Evolutionary conservation across 2,329 filamentous ascomycete genomes (phyloP).

Genomic region (Colletotrichum echinochloae): DNA sequence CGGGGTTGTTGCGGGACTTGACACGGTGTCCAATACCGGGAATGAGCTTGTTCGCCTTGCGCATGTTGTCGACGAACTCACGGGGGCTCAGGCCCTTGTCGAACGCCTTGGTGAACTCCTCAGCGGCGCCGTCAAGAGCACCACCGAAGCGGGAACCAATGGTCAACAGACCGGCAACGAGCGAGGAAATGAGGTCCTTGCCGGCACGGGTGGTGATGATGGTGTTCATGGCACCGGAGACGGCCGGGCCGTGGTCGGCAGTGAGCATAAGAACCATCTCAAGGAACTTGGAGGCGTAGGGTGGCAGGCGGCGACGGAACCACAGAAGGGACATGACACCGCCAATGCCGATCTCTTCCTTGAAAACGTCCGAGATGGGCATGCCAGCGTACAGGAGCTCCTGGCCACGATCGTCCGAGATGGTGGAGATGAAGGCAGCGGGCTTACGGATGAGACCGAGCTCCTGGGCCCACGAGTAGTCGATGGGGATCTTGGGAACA

Average conservation of each 20-base stretch:
- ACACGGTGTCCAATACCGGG: slow-evolving; percentile 99
- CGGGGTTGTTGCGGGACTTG: slow-evolving; percentile 99
- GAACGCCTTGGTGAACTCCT: slow-evolving; percentile 98
- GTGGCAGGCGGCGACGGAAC: slow-evolving; percentile 97
- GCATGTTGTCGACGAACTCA: slow-evolving; percentile 99
- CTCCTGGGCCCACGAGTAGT: slow-evolving; percentile 99
- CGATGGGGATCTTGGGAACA: slow-evolving; percentile 98
- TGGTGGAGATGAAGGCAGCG: slow-evolving; percentile 99
- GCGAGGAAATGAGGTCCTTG: slow-evolving; percentile 96
- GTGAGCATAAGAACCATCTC: slow-evolving; percentile 99
- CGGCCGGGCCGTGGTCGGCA: slow-evolving; percentile 97
- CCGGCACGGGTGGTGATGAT: slow-evolving; percentile 99
- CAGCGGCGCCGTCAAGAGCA: slow-evolving; percentile 95
- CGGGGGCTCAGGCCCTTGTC: slow-evolving; percentile 98
- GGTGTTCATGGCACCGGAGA: slow-evolving; percentile 99
- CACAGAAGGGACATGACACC: slow-evolving; percentile 99
- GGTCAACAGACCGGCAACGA: slow-evolving; percentile 96
- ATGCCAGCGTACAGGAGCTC: slow-evolving; percentile 98
- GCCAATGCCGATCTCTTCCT: slow-evolving; percentile 97
- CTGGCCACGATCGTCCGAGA: slow-evolving; percentile 99
- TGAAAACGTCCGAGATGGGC: slow-evolving; percentile 99
- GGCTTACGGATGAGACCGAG: slow-evolving; percentile 99
- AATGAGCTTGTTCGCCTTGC: slow-evolving; percentile 99
- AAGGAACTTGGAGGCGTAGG: slow-evolving; percentile 98
- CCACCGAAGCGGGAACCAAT: slow-evolving; percentile 99